Percentiles rank a stretch among this genome's conserved stretches.
Evolutionary conservation across 768 basidiomycete species (phyloP).

Genomic region (Hygrocybe punicea): DNA sequence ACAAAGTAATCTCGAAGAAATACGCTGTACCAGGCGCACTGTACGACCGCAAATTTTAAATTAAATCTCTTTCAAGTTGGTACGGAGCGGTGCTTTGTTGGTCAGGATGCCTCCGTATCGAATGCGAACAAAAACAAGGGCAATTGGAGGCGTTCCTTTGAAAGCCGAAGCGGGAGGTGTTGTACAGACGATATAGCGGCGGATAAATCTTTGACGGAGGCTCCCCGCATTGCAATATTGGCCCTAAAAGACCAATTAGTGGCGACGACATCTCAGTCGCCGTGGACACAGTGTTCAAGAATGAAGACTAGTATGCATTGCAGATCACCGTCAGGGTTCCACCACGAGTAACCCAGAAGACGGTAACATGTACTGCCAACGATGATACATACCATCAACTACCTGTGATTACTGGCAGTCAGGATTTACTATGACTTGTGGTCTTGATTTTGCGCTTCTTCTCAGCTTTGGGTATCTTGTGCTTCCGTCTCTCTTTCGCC

Average conservation of each 20-base stretch:
- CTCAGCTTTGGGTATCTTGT: slow-evolving; percentile 94
- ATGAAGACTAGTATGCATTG: slow-evolving; percentile 85
- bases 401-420: slow-evolving; percentile 8
- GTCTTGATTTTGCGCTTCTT: slow-evolving; percentile 84
- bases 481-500: slow-evolving; percentile 81
- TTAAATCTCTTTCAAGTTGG: too few species aligned
- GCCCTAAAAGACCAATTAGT: slow-evolving; percentile 72
- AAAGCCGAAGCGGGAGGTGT: slow-evolving; percentile 96
- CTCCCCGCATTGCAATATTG: slow-evolving; percentile 41
- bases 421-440: slow-evolving; percentile 21
- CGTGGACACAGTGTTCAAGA: slow-evolving; percentile 85
- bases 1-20: too few species aligned
- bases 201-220: slow-evolving; percentile 64
- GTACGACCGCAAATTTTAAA: too few species aligned
- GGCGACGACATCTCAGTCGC: slow-evolving; percentile 87
- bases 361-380: neutral
- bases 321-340: slow-evolving; percentile 88
- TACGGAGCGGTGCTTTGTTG: too few species aligned
- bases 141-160: slow-evolving; percentile 98
- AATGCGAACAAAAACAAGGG: too few species aligned
- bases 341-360: slow-evolving; percentile 57
- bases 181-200: slow-evolving; percentile 98
- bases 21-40: too few species aligned
- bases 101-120: too few species aligned
- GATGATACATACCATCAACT: too few species aligned